A percentile compares a stretch with the other conserved stretches of the same genome.
Evolutionary conservation across 768 basidiomycete genomes (phyloP).

Genomic region (Tephrocybe rancida): DNA sequence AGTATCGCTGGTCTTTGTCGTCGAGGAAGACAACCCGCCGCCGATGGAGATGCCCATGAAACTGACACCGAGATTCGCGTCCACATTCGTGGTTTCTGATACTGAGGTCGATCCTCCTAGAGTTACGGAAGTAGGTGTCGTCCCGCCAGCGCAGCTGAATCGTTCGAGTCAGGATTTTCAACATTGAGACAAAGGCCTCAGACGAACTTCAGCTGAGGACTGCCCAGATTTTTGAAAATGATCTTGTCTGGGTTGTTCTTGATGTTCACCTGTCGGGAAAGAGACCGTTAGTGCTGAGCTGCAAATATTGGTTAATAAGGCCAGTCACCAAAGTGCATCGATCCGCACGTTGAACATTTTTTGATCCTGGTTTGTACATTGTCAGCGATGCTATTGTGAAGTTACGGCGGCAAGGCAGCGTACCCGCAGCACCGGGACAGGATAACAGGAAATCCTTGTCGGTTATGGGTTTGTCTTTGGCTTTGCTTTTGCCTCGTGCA

Average conservation of each 20-base stretch:
- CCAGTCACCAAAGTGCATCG: conserved; percentile 14
- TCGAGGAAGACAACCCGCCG: conserved; percentile 11
- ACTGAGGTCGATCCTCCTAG: conserved; percentile 10
- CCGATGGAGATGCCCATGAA: conserved; percentile 12
- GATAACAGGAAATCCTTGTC: conserved; percentile 13
- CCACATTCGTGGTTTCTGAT: conserved; percentile 8
- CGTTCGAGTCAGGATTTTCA: neutral
- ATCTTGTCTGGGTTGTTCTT: conserved; percentile 13
- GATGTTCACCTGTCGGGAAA: conserved; percentile 8
- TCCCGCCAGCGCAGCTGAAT: conserved; percentile 15
- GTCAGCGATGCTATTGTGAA: neutral
- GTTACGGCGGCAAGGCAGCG: neutral
- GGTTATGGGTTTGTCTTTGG: neutral
- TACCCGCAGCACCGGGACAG: conserved; percentile 14
- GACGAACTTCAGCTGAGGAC: conserved; percentile 15
- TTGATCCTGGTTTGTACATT: conserved; percentile 5
- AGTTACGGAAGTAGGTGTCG: conserved; percentile 2
- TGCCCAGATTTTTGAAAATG: conserved; percentile 11
- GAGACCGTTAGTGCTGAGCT: neutral
- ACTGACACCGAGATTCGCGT: conserved; percentile 10
- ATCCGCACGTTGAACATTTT: conserved; percentile 12
- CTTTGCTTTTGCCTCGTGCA: too few species aligned
- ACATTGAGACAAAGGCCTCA: neutral
- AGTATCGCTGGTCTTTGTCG: neutral
- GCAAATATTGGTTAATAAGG: neutral